Base-by-base conservation (phyloP, 768 basidiomycete genomes). In the Coprinopsis sp. region DNA sequence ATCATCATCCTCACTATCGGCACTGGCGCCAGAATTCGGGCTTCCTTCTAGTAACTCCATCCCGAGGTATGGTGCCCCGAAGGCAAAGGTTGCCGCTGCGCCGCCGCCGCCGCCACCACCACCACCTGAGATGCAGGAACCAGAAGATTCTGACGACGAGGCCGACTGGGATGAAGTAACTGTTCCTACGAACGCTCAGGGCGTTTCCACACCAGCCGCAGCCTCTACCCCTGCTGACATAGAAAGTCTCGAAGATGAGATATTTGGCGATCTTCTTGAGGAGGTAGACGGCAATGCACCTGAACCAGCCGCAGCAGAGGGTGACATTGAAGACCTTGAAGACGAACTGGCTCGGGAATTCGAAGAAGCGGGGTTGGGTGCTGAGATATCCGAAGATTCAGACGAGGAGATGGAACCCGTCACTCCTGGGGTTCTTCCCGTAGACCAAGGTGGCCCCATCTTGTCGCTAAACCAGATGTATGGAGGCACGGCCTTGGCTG, bases 111-210 rank as follows among this genome's bases (percentile, higher is more conserved):
- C 22, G 18, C 27, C 34, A 16, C 29, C 33, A 24, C 38, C 10
- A 13, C 44, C 30, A 16, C 22, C 18, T 25, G 22, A 18, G 14
- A 21, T 28, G 19, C 24, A 43, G 11, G 41, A n/a, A 2, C 23
- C 24, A 16, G 51, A 49, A 28, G 51, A 51, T 8, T 54, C 54
- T 6, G 54, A 54, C 23, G 50, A 51, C 23, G 51, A 50, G 14
- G 52, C 47, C 21, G 48, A 49, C 1, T 55, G 54, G 54, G 51
- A 52, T 16, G 51, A 55, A 39, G 48, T 55, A 6, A 19, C n/a
- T n/a, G n/a, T n/a, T n/a, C n/a, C n/a, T n/a, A n/a, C 46, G 4
- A 40, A 41, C n/a, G 44, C 36, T 23, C 33, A 45, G 16, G 30
- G 24, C 6, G 33, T 4, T 21, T 22, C 27, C 10, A 29, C 33